Percentiles rank a stretch among this genome's conserved stretches.
Evolutionary conservation across 805 yeast genomes (phyloP).

Genomic region (Kodamaea hsintzibuensis): DNA sequence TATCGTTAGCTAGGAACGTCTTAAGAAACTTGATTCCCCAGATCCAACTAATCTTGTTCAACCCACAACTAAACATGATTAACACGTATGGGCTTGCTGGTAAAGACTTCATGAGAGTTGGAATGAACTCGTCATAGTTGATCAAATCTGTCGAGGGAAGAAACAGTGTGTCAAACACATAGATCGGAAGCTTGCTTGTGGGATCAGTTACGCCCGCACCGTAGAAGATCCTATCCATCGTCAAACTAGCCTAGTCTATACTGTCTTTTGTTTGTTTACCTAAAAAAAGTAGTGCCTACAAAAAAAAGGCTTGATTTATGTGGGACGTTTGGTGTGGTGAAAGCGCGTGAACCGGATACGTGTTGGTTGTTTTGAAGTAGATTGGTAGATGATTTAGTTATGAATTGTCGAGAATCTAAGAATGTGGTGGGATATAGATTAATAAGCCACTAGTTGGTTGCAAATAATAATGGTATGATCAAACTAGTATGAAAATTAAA

Average conservation of each 20-base stretch:
- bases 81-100: constrained; percentile 68
- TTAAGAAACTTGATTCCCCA: constrained; percentile 61
- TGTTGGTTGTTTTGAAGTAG: neutral
- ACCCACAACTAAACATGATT: constrained; percentile 81
- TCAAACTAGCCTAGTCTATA: neutral
- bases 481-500: no score
- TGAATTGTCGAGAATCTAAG: neutral
- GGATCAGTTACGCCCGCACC: constrained; percentile 67
- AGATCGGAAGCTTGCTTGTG: constrained; percentile 65
- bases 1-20: constrained; percentile 56
- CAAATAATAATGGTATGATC: neutral
- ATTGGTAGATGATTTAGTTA: neutral
- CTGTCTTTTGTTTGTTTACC: neutral
- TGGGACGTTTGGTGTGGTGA: neutral
- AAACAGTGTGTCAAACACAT: constrained; percentile 79
- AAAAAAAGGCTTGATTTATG: neutral
- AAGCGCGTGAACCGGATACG: neutral
- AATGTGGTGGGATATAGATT: no score
- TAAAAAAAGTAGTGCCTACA: neutral
- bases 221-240: constrained; percentile 52
- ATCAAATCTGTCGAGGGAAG: constrained; percentile 59
- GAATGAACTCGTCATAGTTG: constrained; percentile 53
- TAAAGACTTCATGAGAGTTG: constrained; percentile 52
- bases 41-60: constrained; percentile 64
- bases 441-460: neutral